Conservation (phyloP, 306 rosid species). For the Gastrolobium villosum region DNA sequence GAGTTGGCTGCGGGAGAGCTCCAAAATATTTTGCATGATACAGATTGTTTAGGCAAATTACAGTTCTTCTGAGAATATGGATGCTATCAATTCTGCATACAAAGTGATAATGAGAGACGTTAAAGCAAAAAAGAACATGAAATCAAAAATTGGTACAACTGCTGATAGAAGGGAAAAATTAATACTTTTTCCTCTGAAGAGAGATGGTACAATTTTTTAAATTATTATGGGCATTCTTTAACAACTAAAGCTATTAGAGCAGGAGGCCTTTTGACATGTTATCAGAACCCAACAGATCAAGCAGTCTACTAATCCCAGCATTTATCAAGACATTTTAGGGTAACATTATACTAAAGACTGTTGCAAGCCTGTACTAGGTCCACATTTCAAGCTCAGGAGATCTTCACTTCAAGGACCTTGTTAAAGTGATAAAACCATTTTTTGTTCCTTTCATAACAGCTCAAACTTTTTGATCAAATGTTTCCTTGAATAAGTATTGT, state of each 20-base stretch:
- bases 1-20: constrained; percentile 1
- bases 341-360: background rate
- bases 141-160: background rate
- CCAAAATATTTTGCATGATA: background rate
- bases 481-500: background rate
- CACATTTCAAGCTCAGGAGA: background rate
- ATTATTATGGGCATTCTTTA: background rate
- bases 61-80: background rate
- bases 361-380: background rate
- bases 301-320: background rate
- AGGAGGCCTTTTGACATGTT: background rate
- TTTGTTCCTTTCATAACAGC: too few relatives aligned
- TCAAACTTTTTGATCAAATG: background rate
- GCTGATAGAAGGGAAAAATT: background rate
- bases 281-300: background rate
- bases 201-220: background rate
- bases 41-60: constrained; percentile 1
- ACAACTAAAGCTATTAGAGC: background rate
- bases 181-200: background rate
- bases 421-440: too few relatives aligned
- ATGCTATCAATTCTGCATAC: background rate
- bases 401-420: too few relatives aligned
- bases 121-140: background rate
- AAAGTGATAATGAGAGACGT: background rate
- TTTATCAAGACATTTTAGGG: background rate